A percentile compares a stretch with the other conserved stretches of the same genome.
Conservation (phyloP, 2,329 filamentous ascomycete species). For the Chrysoporthe austroafricana region DNA sequence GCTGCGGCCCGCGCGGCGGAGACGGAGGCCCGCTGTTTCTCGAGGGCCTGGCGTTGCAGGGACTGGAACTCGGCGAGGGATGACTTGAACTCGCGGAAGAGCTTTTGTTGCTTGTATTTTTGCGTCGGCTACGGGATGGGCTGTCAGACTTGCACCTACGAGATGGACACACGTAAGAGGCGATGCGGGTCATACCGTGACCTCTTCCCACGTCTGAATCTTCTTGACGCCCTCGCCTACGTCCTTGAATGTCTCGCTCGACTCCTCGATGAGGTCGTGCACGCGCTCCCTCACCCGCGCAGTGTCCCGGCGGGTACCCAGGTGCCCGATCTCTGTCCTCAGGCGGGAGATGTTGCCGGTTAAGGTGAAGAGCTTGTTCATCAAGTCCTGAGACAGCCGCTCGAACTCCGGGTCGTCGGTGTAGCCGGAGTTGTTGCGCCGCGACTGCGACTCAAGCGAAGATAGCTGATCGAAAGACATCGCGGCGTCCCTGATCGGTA, state of each 20-base stretch:
- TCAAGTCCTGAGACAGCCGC: constrained; percentile 78
- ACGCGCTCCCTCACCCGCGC: constrained; percentile 89
- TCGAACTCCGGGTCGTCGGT: constrained; percentile 92
- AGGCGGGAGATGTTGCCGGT: constrained; percentile 87
- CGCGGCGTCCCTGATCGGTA: constrained; percentile 8
- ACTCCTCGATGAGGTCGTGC: constrained; percentile 84
- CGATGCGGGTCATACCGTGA: constrained; percentile 63
- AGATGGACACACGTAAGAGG: background rate
- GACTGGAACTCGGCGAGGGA: constrained; percentile 89
- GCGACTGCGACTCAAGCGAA: constrained; percentile 76
- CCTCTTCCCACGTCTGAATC: constrained; percentile 83
- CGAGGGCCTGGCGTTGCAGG: constrained; percentile 86
- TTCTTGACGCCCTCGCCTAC: constrained; percentile 94
- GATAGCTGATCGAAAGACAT: constrained; percentile 95
- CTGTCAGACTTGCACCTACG: background rate
- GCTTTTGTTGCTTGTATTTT: constrained; percentile 94
- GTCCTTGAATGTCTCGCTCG: constrained; percentile 83
- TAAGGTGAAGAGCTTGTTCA: constrained; percentile 85
- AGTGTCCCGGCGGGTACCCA: constrained; percentile 91
- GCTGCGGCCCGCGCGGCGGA: constrained; percentile 76
- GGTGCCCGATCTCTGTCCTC: constrained; percentile 78
- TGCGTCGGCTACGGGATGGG: constrained; percentile 72
- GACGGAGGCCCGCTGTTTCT: constrained; percentile 88
- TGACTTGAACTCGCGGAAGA: constrained; percentile 89
- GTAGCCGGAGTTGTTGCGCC: constrained; percentile 60